Base-by-base conservation (phyloP, 2,329 filamentous ascomycete species). In the Neopestalotiopsis rosae region DNA sequence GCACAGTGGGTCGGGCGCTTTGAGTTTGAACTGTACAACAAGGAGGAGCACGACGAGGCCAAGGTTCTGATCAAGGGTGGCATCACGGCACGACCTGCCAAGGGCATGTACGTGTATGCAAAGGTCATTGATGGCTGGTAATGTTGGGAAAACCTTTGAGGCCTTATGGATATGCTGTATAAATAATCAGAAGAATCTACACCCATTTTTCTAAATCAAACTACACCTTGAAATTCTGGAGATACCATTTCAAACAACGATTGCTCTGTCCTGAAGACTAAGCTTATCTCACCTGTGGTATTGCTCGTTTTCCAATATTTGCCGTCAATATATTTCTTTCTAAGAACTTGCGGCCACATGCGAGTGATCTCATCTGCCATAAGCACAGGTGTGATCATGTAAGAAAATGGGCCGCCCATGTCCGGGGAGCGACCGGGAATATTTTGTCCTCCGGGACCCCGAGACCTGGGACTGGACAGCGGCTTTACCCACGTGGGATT, bases 1-100 rank as follows among this genome's bases (percentile, higher is more conserved):
- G 94, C 94, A 28, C 87, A 89, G 9, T 90, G 92, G 86, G 87
- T 95, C 4, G 94, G 94, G 1, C 86, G 88, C 49, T 97, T 97
- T 79, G 87, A 90, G 76, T 90, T 91, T 77, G 82, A 82, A 72
- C 76, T 91, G 67, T 78, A 79, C 70, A 81, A 90, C 73, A 81
- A 88, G 74, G 87, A 90, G 70, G 87, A 91, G 77, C 81, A 90
- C 77, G 90, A 92, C 74, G 89, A 93, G 81, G 84, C 83, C 61
- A 89, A 92, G 73, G 77, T 95, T 61, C 80, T 87, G 61, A 89
- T 97, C 70, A 90, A 90, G 79, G 87, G 89, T 0, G 89, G 89
- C 2, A 86, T 96, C 62, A 97, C 94, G 24, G 86, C 89, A 6
- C 88, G 89, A 76, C 94, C 94, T 0, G 88, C 87, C 68, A 90